phyloP scores from a whole-genome alignment of 2,329 filamentous ascomycete species.

The Orbilia javanica region DNA sequence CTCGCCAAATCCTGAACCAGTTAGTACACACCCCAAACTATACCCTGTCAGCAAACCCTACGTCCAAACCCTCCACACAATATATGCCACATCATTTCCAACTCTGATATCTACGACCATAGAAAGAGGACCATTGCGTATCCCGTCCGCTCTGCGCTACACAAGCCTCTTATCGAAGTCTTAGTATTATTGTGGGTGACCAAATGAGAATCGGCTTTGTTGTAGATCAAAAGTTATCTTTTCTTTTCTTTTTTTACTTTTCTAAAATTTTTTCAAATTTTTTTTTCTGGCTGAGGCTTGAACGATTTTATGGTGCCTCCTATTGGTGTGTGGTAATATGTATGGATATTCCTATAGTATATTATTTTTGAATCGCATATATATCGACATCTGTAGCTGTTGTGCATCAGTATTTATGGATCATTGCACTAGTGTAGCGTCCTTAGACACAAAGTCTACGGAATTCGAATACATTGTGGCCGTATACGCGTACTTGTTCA shows the following conservation, averaged over 20 bases:
- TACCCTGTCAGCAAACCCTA: not conserved
- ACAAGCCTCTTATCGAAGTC: conserved; percentile 44
- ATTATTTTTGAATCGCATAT: no score
- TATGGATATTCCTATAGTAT: no score
- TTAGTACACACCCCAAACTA: not conserved
- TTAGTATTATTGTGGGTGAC: conserved; percentile 56
- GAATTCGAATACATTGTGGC: no score
- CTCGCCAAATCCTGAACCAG: not conserved
- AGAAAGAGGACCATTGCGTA: conserved; percentile 9
- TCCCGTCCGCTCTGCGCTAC: conserved; percentile 24
- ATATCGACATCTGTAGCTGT: no score
- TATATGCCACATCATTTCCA: not conserved
- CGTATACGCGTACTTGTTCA: no score
- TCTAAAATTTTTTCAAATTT: not conserved
- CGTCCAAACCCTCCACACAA: not conserved
- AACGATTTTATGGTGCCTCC: no score
- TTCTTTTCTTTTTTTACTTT: not conserved
- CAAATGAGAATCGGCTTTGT: conserved; percentile 47
- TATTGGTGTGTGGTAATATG: no score
- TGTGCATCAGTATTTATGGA: no score
- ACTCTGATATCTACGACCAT: conserved; percentile 14
- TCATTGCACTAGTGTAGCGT: no score
- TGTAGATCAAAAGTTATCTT: conserved; percentile 31
- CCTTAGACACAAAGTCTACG: no score
- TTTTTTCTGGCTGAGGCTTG: no score